Conservation (phyloP, 441 rosid genomes). For the Metrosideros polymorpha region DNA sequence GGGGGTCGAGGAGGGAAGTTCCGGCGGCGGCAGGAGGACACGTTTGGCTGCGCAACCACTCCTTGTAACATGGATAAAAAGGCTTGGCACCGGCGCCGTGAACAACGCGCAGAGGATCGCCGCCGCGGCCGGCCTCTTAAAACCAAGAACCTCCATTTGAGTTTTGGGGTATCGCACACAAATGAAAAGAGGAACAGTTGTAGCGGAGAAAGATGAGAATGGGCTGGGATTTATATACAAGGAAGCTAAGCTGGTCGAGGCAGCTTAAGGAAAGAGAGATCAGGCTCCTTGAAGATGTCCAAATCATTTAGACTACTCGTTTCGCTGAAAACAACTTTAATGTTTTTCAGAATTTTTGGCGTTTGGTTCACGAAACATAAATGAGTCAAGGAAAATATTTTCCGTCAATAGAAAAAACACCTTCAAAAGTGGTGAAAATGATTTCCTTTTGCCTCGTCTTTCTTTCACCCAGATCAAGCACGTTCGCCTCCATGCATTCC, state of each 20-base stretch:
- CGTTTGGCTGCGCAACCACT: rapidly evolving
- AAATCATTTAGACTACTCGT: too few species aligned
- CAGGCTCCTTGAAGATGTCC: background rate
- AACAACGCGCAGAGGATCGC: background rate
- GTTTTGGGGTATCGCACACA: background rate
- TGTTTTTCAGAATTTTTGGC: too few species aligned
- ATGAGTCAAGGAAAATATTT: too few species aligned
- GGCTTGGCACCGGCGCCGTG: background rate
- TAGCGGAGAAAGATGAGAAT: background rate
- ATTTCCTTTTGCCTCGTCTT: too few species aligned
- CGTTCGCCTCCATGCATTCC: too few species aligned
- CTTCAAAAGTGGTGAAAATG: too few species aligned
- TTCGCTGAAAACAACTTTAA: too few species aligned
- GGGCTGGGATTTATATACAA: background rate
- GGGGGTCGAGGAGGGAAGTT: background rate
- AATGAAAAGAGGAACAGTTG: too few species aligned
- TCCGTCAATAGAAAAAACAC: too few species aligned
- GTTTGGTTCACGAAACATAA: too few species aligned
- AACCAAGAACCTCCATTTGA: background rate
- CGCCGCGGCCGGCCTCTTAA: background rate
- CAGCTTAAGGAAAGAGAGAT: background rate
- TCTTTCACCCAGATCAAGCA: too few species aligned
- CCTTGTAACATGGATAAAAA: background rate
- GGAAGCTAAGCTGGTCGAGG: background rate
- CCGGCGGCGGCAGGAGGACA: background rate